phyloP scores from a whole-genome alignment of 495 filamentous ascomycete genomes.

The Trichoderma erinaceum region DNA sequence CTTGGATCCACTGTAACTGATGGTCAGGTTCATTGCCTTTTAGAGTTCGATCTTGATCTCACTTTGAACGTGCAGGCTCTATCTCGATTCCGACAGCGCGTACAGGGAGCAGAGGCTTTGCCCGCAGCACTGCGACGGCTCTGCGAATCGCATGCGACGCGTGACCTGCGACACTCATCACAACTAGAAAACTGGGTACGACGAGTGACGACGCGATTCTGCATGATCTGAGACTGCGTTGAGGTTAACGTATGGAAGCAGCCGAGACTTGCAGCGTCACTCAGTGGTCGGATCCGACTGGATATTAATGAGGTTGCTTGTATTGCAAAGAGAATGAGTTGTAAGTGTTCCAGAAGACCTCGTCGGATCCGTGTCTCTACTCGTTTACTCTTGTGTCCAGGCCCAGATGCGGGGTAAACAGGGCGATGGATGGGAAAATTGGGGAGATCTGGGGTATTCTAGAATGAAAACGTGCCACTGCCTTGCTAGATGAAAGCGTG shows the following conservation, averaged over 20 bases:
- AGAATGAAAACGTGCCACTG: neutral
- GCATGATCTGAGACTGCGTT: neutral
- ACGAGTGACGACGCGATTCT: neutral
- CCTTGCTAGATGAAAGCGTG: neutral
- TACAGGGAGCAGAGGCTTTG: neutral
- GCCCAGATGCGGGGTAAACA: neutral
- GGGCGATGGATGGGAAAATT: neutral
- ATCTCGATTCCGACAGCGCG: neutral
- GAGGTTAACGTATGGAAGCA: neutral
- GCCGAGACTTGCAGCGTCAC: neutral
- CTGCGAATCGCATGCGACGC: constrained; percentile 10
- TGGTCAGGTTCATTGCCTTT: neutral
- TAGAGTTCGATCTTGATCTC: neutral
- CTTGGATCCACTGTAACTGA: neutral
- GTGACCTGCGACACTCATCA: constrained; percentile 13
- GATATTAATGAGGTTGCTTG: neutral
- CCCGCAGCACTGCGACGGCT: neutral
- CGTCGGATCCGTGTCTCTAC: neutral
- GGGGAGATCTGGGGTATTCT: neutral
- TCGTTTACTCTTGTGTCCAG: neutral
- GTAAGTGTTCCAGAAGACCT: neutral
- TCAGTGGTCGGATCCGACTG: neutral
- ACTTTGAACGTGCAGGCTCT: constrained; percentile 6
- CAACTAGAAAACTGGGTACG: constrained; percentile 14
- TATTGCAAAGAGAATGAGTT: neutral